phyloP scores from a whole-genome alignment of 1,139 yeast genomes.

The Saccharomyces hybrid region DNA sequence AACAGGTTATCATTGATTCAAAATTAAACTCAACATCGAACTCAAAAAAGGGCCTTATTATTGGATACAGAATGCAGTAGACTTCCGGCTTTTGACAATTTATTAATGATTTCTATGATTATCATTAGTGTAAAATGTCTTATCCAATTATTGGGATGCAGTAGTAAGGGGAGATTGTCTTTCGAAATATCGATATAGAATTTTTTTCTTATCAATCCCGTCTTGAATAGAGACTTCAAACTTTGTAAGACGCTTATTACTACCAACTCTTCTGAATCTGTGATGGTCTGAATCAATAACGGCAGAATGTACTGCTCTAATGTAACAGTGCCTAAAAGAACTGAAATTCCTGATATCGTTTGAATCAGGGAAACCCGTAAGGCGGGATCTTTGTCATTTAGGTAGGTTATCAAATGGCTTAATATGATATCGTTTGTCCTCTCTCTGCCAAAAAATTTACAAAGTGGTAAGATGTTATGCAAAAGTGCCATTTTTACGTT shows the following conservation, averaged over 20 bases:
- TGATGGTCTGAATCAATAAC: slow-evolving; percentile 67
- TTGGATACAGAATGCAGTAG: slow-evolving; percentile 76
- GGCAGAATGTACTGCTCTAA: slow-evolving; percentile 87
- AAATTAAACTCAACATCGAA: slow-evolving; percentile 69
- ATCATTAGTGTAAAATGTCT: slow-evolving; percentile 61
- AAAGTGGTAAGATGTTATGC: slow-evolving; percentile 60
- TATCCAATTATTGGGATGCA: slow-evolving; percentile 88
- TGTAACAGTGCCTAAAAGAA: slow-evolving; percentile 72
- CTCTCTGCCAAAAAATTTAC: slow-evolving; percentile 78
- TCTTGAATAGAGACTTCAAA: slow-evolving; percentile 47
- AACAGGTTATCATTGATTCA: slow-evolving; percentile 55
- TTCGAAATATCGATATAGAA: slow-evolving; percentile 47
- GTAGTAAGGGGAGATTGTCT: slow-evolving; percentile 43
- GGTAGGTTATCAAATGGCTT: slow-evolving; percentile 84
- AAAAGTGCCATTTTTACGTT: slow-evolving; percentile 66
- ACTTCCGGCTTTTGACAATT: slow-evolving; percentile 72
- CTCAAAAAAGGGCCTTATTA: slow-evolving; percentile 66
- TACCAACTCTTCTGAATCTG: slow-evolving; percentile 78
- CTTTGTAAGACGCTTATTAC: slow-evolving; percentile 68
- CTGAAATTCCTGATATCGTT: slow-evolving; percentile 69
- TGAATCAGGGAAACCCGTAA: slow-evolving; percentile 65
- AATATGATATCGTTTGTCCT: slow-evolving; percentile 80
- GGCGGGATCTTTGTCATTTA: slow-evolving; percentile 69
- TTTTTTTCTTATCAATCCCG: slow-evolving; percentile 46
- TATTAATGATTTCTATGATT: slow-evolving; percentile 53